phyloP scores from a whole-genome alignment of 2,329 filamentous ascomycete species.

The Cadophora gregata region DNA sequence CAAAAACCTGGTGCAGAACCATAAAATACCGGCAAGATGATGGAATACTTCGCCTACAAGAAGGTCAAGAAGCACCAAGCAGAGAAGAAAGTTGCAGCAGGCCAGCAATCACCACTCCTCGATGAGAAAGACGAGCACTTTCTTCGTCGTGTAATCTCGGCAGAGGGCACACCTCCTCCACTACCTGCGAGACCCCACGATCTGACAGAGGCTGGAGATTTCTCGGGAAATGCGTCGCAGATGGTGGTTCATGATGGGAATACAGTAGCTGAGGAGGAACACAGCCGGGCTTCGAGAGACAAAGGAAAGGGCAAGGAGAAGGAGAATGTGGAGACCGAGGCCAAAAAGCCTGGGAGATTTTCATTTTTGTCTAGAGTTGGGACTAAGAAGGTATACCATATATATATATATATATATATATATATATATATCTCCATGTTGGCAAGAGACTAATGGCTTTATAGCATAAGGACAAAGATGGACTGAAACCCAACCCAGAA shows the following conservation, averaged over 20 bases:
- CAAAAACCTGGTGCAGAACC: background rate
- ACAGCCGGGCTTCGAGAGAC: slow-evolving; percentile 36
- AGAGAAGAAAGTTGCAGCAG: slow-evolving; percentile 49
- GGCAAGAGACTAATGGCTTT: slow-evolving; percentile 43
- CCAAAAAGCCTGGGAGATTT: slow-evolving; percentile 49
- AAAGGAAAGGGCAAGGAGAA: slow-evolving; percentile 42
- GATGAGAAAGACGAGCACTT: slow-evolving; percentile 63
- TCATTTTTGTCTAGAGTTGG: slow-evolving; percentile 45
- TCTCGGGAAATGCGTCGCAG: slow-evolving; percentile 37
- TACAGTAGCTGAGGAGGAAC: slow-evolving; percentile 22
- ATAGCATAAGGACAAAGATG: slow-evolving; percentile 49
- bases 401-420: background rate
- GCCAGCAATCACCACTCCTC: slow-evolving; percentile 48
- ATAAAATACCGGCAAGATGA: slow-evolving; percentile 51
- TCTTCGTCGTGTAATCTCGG: slow-evolving; percentile 60
- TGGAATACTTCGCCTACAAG: slow-evolving; percentile 68
- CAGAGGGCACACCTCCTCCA: slow-evolving; percentile 55
- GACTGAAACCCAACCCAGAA: slow-evolving; percentile 48
- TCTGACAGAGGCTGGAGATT: slow-evolving; percentile 36
- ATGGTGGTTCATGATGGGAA: slow-evolving; percentile 56
- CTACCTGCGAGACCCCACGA: slow-evolving; percentile 50
- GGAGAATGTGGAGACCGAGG: slow-evolving; percentile 43
- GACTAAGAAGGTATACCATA: slow-evolving; percentile 38
- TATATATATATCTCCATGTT: background rate
- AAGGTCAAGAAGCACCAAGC: slow-evolving; percentile 66